phyloP scores from a whole-genome alignment of 169 alveolate genomes.

The Eimeria brunetti region DNA sequence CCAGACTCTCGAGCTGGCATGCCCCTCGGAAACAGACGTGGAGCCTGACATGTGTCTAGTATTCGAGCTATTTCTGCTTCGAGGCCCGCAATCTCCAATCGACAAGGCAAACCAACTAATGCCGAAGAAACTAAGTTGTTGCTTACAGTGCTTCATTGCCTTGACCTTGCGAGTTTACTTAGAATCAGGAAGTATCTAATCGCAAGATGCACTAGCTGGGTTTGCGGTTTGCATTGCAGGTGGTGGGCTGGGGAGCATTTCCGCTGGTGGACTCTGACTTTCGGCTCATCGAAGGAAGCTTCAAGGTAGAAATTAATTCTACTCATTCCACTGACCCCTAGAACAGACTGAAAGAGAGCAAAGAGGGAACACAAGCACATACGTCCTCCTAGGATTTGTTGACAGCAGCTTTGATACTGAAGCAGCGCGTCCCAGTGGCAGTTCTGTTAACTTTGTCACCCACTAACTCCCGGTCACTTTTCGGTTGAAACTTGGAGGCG shows the following conservation, averaged over 20 bases:
- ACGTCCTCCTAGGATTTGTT: neutral
- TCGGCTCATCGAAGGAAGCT: slow-evolving; percentile 84
- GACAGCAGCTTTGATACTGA: neutral
- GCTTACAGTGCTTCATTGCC: neutral
- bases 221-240: slow-evolving; percentile 47
- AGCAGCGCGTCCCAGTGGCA: neutral
- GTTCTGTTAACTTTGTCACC: neutral
- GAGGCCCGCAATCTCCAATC: slow-evolving; percentile 78
- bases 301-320: slow-evolving; percentile 78
- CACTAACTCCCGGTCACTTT: neutral
- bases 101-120: slow-evolving; percentile 79
- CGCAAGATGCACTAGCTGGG: neutral
- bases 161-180: neutral
- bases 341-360: neutral
- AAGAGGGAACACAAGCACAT: neutral
- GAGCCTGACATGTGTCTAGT: slow-evolving; percentile 85
- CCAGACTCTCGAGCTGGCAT: slow-evolving; percentile 76
- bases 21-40: slow-evolving; percentile 85
- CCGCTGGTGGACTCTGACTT: slow-evolving; percentile 88
- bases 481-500: neutral
- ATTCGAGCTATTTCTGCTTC: slow-evolving; percentile 84
- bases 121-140: neutral
- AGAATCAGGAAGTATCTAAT: neutral
- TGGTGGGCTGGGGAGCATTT: slow-evolving; percentile 84
- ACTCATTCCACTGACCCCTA: slow-evolving; percentile 13